phyloP scores from a whole-genome alignment of 2,329 filamentous ascomycete genomes.

The Fusarium nelsonii region DNA sequence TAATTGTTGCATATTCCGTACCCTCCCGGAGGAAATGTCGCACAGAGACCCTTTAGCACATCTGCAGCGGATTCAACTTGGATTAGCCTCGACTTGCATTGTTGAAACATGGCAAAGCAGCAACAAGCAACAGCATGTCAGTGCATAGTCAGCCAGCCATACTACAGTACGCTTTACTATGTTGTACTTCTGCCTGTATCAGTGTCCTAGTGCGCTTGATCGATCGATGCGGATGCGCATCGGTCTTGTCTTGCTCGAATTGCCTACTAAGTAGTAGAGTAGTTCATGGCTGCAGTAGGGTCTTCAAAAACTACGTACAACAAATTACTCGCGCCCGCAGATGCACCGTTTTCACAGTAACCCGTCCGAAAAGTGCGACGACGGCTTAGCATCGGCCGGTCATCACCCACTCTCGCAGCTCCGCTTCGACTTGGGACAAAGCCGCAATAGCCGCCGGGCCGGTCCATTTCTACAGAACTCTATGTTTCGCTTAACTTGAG shows the following conservation, averaged over 20 bases:
- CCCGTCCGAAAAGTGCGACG: slow-evolving; percentile 17
- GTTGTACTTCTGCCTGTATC: slow-evolving; percentile 2
- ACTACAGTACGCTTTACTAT: background rate
- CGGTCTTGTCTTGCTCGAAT: background rate
- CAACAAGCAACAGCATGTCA: background rate
- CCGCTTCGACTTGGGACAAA: slow-evolving; percentile 31
- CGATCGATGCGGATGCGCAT: background rate
- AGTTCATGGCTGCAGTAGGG: background rate
- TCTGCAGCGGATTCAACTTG: slow-evolving; percentile 12
- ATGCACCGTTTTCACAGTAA: slow-evolving; percentile 28
- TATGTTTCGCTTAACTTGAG: slow-evolving; percentile 14
- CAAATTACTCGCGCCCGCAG: slow-evolving; percentile 11
- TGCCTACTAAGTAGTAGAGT: background rate
- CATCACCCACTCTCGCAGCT: slow-evolving; percentile 36
- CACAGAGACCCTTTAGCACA: slow-evolving; percentile 5
- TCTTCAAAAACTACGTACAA: background rate
- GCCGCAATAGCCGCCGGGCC: slow-evolving; percentile 50
- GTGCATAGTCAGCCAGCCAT: background rate
- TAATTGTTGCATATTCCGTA: slow-evolving; percentile 13
- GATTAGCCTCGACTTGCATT: slow-evolving; percentile 8
- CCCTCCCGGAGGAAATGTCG: slow-evolving; percentile 20
- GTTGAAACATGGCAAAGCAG: slow-evolving; percentile 19
- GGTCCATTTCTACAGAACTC: slow-evolving; percentile 41
- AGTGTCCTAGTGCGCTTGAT: background rate
- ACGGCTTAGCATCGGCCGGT: slow-evolving; percentile 42